Conservation (phyloP, 2,329 filamentous ascomycete species). For the Elsinoe batatas region DNA sequence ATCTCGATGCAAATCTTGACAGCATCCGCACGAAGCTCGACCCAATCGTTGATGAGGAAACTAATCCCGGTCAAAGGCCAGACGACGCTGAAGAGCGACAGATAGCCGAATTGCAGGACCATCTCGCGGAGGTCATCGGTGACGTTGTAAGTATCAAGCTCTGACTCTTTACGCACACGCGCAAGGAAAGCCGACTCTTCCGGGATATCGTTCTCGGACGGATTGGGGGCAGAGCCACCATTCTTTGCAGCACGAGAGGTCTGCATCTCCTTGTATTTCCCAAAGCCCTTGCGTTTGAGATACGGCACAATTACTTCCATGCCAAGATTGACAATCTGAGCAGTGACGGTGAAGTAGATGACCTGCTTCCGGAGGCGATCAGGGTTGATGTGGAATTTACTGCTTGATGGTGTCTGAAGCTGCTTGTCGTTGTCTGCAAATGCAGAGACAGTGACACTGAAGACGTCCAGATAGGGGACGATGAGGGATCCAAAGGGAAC, state of each 20-base stretch:
- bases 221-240: constrained; percentile 37
- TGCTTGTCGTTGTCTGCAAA: constrained; percentile 69
- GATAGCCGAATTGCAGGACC: constrained; percentile 74
- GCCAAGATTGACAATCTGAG: constrained; percentile 77
- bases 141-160: constrained; percentile 78
- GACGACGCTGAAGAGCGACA: constrained; percentile 82
- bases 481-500: constrained; percentile 81
- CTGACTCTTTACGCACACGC: constrained; percentile 72
- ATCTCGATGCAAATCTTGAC: constrained; percentile 88
- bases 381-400: constrained; percentile 69
- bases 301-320: constrained; percentile 81
- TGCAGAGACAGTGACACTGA: constrained; percentile 61
- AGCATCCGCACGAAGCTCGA: constrained; percentile 86
- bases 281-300: constrained; percentile 65
- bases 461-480: constrained; percentile 76
- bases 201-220: constrained; percentile 50
- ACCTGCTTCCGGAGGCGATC: constrained; percentile 78
- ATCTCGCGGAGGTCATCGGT: constrained; percentile 87
- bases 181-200: constrained; percentile 74
- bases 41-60: constrained; percentile 91
- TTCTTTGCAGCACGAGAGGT: constrained; percentile 48
- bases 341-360: constrained; percentile 92
- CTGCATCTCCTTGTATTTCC: constrained; percentile 69
- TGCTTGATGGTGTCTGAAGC: constrained; percentile 44
- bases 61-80: constrained; percentile 89